Base-by-base conservation (phyloP, 2,329 filamentous ascomycete species). In the Aspergillus novoparasiticus region DNA sequence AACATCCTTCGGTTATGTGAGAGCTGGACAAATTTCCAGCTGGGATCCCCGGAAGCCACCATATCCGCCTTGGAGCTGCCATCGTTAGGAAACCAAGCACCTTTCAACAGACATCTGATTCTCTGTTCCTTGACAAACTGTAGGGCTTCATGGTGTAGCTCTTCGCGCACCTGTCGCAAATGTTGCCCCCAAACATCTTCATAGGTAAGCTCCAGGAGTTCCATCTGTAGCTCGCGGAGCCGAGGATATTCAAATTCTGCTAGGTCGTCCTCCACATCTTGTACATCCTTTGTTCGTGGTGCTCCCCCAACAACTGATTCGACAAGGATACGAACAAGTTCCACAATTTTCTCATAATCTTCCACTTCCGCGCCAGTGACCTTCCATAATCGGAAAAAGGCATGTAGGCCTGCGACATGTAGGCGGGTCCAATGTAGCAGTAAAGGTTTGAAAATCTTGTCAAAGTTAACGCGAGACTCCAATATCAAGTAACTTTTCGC, bases 111-210 rank as follows among this genome's bases (percentile, higher is more conserved):
- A 74, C 94, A 97, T 59, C 95, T 87, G 65, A 98, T 91, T 43
- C 95, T 89, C 78, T 99, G 95, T 80, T 99, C 95, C 78, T 97
- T 97, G 78, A 98, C 92, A 73, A 99, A 99, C 72, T 97, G 92
- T 59, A 97, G 81, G 12, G 94, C 93, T 78, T 99, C 95, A 71
- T 94, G 89, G 69, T 92, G 91, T 51, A 98, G 84, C 76, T 96
- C 93, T 60, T 97, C 93, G 39, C 93, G 90, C n/a, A 97, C 92
- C 78, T 95, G 92, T 67, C 87, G 87, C 32, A 99, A 84, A 78
- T 98, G 93, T 66, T 91, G 87, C 14, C 94, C 94, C 95, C 95
- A 99, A 56, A 91, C 91, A 75, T 96, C 92, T 76, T 98, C 94
- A 73, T 98, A 98, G 0, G 93, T 92, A 67, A 95, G 83, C 75